Base-by-base conservation (phyloP, 371 early-diverging fungal genomes). In the Sporodiniella umbellata region DNA sequence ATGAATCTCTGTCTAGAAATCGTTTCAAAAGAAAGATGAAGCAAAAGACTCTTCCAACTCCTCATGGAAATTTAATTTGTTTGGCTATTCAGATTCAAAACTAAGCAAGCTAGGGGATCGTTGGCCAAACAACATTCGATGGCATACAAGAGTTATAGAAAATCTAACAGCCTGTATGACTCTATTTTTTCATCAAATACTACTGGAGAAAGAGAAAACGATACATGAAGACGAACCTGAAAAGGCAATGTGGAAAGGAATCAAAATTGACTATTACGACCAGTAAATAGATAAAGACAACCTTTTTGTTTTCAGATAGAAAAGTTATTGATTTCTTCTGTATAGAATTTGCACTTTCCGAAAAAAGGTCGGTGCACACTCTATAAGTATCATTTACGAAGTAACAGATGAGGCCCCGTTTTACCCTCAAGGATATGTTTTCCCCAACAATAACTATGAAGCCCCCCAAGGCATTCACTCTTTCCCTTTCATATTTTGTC, bases 401-500 rank as follows among this genome's bases (percentile, higher is more conserved):
- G 76, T 83, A 5, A 68, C 73, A 10, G 44, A 60, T 10, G 62
- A 66, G 8, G 66, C 68, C 0, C 78, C 79, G 3, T 86, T 82
- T 45, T 64, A 78, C 37, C 66, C 69, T 1, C 60, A 74, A 26
- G 86, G 86, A 0, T 84, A 80, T 50, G 69, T 76, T 2, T 74
- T 74, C 42, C 53, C 66, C 15, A 67, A 48, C n/a, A 42, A 42
- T 2, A 64, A 68, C 1, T 86, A 84, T 50, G 79, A 83, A 42
- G 47, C 80, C n/a, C 83, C 83, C 2, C 78, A 78, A 18, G 86
- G 84, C 0, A 56, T 82, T 22, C 78, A 82, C 44, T 86, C 86
- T 1, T 86, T 86, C 49, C 86, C 84, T 10, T 84, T 79, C 37
- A 83, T 86, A 45, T 86, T 78, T 45, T 75, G 79, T 49, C 74